Conservation (phyloP, 345 rosid species). For the Arabidopsis arenosa region DNA sequence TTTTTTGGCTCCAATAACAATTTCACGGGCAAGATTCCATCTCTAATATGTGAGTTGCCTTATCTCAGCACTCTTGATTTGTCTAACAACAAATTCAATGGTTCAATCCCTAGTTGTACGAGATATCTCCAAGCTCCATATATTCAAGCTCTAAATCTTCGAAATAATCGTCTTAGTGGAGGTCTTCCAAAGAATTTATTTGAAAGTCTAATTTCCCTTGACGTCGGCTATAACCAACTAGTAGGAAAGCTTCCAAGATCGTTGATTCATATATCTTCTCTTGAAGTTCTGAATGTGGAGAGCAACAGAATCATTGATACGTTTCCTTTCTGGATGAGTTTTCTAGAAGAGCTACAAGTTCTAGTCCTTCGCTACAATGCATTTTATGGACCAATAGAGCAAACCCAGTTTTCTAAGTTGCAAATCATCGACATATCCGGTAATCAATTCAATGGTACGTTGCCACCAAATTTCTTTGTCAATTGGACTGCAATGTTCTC, state of each 20-base stretch:
- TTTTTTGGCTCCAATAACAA: slow-evolving; percentile 13
- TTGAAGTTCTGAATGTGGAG: slow-evolving; percentile 37
- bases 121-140: background rate
- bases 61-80: slow-evolving; percentile 3
- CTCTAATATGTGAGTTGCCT: background rate
- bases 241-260: slow-evolving; percentile 42
- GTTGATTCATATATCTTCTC: background rate
- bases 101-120: slow-evolving; percentile 4
- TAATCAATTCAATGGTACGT: slow-evolving; percentile 10
- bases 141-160: background rate
- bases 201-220: slow-evolving; percentile 28
- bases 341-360: slow-evolving; percentile 42
- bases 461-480: slow-evolving; percentile 6
- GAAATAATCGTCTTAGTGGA: background rate
- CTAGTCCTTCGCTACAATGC: slow-evolving; percentile 52
- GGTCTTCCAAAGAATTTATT: slow-evolving; percentile 22
- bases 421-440: slow-evolving; percentile 16
- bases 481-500: slow-evolving; percentile 8
- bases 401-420: slow-evolving; percentile 23
- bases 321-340: slow-evolving; percentile 51
- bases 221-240: slow-evolving; percentile 35
- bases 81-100: slow-evolving; percentile 1
- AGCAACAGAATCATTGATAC: slow-evolving; percentile 30
- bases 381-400: background rate
- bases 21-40: slow-evolving; percentile 1